Base-by-base conservation (phyloP, 441 rosid genomes). In the Populus hybrid region DNA sequence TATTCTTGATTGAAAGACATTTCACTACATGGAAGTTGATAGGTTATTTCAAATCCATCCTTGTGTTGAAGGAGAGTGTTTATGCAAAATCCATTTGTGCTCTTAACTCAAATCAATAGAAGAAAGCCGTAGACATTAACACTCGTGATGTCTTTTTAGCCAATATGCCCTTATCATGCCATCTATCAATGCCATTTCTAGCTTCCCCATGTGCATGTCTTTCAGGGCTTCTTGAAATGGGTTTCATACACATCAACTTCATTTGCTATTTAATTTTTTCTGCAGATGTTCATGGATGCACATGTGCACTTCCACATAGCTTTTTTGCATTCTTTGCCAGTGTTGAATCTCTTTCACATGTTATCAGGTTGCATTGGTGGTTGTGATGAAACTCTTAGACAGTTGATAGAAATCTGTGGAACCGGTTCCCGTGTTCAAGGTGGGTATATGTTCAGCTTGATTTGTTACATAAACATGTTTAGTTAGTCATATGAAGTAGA, bases 341-440 rank as follows among this genome's bases (percentile, higher is more conserved):
- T 79, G 35, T 74, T 67, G 73, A 77, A 46, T 81, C 74, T 74
- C 42, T 72, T 82, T 26, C 40, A 65, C 73, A 35, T 70, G 4
- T 74, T 59, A 71, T 76, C 87, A 95, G 99, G 99, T 80, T 94
- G 99, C 84, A 82, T 95, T 71, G 99, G 99, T 81, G 97, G 97
- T 66, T 95, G 99, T 74, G 99, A 95, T 79, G 93, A 87, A 63
- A 91, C 82, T 46, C 93, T 92, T 50, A 92, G 85, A 75, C 94
- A 94, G 81, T 81, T 95, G 83, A 90, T 82, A 82, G 97, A 94
- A 81, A 92, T 92, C 72, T 95, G 99, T 82, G 99, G 98, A 87
- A 94, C 98, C 46, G 99, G 98, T 75, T 86, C 94, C 64, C 96
- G 98, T 53, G 77, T 82, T 84, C 86, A 91, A 94, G 99, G 99